Percentiles rank a stretch among this genome's conserved stretches.
phyloP scores from a whole-genome alignment of 306 rosid species.

The Quercus agrifolia region DNA sequence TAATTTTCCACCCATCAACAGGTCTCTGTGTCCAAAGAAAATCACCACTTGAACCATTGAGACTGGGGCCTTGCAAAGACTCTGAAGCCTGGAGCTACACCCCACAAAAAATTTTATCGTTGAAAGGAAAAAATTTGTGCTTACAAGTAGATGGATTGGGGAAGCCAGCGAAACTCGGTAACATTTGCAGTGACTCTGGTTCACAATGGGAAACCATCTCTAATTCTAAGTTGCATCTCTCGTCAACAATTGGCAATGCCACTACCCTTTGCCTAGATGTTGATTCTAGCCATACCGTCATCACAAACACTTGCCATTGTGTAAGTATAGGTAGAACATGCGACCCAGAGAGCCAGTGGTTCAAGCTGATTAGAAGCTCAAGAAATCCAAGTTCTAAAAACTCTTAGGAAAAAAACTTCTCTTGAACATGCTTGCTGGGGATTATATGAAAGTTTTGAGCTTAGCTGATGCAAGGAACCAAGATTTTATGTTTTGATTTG shows the following conservation, averaged over 20 bases:
- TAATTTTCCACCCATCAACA: slow-evolving; percentile 71
- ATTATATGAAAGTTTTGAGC: neutral
- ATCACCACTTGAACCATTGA: slow-evolving; percentile 39
- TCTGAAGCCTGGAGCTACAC: slow-evolving; percentile 67
- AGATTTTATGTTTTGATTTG: too few species aligned
- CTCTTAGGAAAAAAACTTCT: neutral
- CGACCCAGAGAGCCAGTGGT: slow-evolving; percentile 87
- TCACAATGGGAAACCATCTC: slow-evolving; percentile 71
- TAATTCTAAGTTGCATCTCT: slow-evolving; percentile 71
- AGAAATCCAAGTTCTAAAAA: slow-evolving; percentile 16
- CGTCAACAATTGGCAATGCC: slow-evolving; percentile 36
- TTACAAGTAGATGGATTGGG: slow-evolving; percentile 46
- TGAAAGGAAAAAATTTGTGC: slow-evolving; percentile 70
- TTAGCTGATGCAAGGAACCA: neutral
- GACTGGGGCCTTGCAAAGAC: slow-evolving; percentile 50
- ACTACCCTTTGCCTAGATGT: slow-evolving; percentile 67
- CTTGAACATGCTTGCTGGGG: neutral
- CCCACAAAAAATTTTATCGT: slow-evolving; percentile 34
- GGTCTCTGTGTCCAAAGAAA: slow-evolving; percentile 60
- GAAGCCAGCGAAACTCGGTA: slow-evolving; percentile 45
- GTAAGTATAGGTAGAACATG: slow-evolving; percentile 40
- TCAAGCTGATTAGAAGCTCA: slow-evolving; percentile 63
- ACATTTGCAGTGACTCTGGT: slow-evolving; percentile 34
- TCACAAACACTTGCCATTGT: slow-evolving; percentile 76
- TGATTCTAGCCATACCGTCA: slow-evolving; percentile 41